Evolutionary conservation across 345 rosid genomes (phyloP).

Genomic region (Camelina neglecta): DNA sequence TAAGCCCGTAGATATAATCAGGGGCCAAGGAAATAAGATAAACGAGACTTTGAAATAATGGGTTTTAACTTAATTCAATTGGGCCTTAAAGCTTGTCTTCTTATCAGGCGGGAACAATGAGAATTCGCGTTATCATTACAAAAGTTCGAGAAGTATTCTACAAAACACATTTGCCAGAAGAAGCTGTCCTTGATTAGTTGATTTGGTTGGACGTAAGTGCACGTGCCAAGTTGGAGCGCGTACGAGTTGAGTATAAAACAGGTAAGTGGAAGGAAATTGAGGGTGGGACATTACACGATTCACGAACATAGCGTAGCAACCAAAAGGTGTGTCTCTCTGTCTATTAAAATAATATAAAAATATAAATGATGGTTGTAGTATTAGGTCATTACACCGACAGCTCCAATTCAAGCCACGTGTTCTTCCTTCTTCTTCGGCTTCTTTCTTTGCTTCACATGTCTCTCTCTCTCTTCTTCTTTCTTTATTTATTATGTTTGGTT

Average conservation of each 20-base stretch:
- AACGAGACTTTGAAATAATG: neutral
- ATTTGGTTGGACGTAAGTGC: neutral
- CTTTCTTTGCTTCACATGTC: conserved; percentile 35
- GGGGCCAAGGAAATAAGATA: neutral
- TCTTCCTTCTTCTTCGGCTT: conserved; percentile 35
- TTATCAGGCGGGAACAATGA: conserved; percentile 4
- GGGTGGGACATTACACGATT: conserved; percentile 40
- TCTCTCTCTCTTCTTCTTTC: neutral
- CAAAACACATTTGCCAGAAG: neutral
- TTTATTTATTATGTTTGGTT: conserved; percentile 9
- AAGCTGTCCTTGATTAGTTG: neutral
- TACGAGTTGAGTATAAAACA: neutral
- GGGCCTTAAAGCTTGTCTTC: conserved; percentile 21
- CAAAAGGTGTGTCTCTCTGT: conserved; percentile 24
- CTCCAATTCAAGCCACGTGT: conserved; percentile 45
- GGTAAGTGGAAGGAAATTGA: conserved; percentile 8
- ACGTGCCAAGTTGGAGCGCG: conserved; percentile 24
- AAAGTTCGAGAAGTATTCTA: neutral
- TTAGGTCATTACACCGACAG: conserved; percentile 46
- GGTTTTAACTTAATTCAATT: neutral
- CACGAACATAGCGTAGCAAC: conserved; percentile 44
- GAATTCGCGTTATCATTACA: neutral
- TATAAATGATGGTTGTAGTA: conserved; percentile 7
- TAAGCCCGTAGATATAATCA: neutral
- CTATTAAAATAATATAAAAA: neutral